Evolutionary conservation across 1,139 yeast genomes (phyloP).

Genomic region (Zygoascus meyerae): DNA sequence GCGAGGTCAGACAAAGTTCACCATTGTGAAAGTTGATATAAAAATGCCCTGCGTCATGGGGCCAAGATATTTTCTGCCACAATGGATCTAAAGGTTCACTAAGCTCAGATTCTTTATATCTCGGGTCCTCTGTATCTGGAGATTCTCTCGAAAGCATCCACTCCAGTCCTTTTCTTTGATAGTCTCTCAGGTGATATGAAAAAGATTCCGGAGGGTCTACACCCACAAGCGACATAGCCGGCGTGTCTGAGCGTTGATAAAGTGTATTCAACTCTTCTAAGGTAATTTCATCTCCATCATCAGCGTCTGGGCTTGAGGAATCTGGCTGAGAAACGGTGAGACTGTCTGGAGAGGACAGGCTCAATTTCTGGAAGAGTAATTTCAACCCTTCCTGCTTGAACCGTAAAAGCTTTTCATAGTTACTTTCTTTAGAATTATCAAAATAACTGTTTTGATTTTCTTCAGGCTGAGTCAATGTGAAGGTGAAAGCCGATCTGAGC

Average conservation of each 20-base stretch:
- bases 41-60: constrained; percentile 41
- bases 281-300: constrained; percentile 44
- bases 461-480: constrained; percentile 9
- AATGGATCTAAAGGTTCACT: constrained; percentile 62
- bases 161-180: constrained; percentile 73
- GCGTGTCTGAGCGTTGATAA: constrained; percentile 55
- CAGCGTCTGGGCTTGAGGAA: constrained; percentile 14
- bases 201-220: constrained; percentile 64
- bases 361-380: constrained; percentile 49
- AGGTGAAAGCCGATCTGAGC: constrained; percentile 46
- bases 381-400: constrained; percentile 54
- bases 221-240: constrained; percentile 48
- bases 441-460: constrained; percentile 13
- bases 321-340: constrained; percentile 19
- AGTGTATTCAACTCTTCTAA: constrained; percentile 72
- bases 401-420: constrained; percentile 48
- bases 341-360: constrained; percentile 24
- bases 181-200: constrained; percentile 52
- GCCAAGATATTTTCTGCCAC: constrained; percentile 82
- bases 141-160: constrained; percentile 65
- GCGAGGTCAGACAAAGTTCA: constrained; percentile 64
- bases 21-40: constrained; percentile 84
- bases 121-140: constrained; percentile 26
- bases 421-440: constrained; percentile 43
- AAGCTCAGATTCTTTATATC: constrained; percentile 34